phyloP scores from a whole-genome alignment of 2,329 filamentous ascomycete species.

The Stagonosporopsis chrysanthemi region DNA sequence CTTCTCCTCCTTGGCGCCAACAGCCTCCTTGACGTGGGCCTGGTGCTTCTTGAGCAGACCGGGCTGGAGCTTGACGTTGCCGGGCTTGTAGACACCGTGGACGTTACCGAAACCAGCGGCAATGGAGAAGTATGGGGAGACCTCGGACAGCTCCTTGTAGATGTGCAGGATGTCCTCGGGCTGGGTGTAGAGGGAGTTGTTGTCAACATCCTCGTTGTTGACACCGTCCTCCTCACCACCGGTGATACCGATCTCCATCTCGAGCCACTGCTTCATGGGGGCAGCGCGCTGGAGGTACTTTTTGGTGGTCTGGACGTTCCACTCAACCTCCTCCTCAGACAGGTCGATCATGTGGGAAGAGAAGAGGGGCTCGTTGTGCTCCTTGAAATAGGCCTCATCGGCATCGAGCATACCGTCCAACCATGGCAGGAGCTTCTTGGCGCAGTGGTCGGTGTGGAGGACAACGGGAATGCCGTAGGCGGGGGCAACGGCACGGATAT shows the following conservation, averaged over 20 bases:
- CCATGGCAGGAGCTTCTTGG: conserved; percentile 99
- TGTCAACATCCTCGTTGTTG: conserved; percentile 97
- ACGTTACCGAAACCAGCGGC: conserved; percentile 95
- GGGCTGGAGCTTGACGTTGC: conserved; percentile 96
- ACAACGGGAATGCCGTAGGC: conserved; percentile 67
- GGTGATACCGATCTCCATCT: conserved; percentile 89
- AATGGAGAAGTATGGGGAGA: conserved; percentile 88
- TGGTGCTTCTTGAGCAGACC: conserved; percentile 98
- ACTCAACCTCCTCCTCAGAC: conserved; percentile 81
- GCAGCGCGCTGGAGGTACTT: conserved; percentile 85
- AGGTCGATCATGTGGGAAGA: conserved; percentile 96
- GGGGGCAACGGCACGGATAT: conserved; percentile 87
- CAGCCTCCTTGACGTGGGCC: conserved; percentile 84
- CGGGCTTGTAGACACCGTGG: conserved; percentile 98
- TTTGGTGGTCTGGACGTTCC: conserved; percentile 85
- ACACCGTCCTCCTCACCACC: conserved; percentile 98
- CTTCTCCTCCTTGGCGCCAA: conserved; percentile 76
- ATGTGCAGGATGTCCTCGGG: conserved; percentile 45
- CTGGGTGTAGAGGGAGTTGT: conserved; percentile 96
- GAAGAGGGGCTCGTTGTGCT: conserved; percentile 79
- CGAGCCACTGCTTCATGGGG: conserved; percentile 96
- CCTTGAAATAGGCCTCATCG: conserved; percentile 95
- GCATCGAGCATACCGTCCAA: conserved; percentile 79
- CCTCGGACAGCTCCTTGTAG: conserved; percentile 69
- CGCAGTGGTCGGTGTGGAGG: conserved; percentile 95